Evolutionary conservation across 352 stramenopile genomes (phyloP).

Genomic region (Pythium coloratum): DNA sequence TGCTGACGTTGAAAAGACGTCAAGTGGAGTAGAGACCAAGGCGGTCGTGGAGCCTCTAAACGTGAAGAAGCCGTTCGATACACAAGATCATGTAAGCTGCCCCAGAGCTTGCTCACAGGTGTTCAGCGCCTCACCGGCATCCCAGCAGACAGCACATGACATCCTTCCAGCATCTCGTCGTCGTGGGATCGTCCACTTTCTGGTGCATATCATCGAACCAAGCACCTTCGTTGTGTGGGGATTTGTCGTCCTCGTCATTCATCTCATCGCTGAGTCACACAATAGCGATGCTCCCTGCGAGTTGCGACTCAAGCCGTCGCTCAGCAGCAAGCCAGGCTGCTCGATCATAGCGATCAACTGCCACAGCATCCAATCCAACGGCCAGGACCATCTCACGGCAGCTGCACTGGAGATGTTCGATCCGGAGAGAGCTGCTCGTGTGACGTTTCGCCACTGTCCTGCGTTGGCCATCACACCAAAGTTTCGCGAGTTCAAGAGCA

Average conservation of each 20-base stretch:
- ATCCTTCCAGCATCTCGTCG: too few species aligned
- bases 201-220: not conserved
- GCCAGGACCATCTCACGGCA: not conserved
- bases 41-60: too few species aligned
- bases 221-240: constrained; percentile 14
- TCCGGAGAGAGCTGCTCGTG: not conserved
- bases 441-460: constrained; percentile 22
- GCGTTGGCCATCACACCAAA: not conserved
- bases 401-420: constrained; percentile 5
- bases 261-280: constrained; percentile 9
- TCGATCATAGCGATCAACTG: constrained; percentile 22
- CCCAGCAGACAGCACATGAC: not conserved
- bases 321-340: constrained; percentile 11
- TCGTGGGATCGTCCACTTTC: not conserved
- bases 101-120: too few species aligned
- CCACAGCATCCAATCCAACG: not conserved
- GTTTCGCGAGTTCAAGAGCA: not conserved
- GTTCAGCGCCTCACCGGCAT: not conserved
- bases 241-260: constrained; percentile 3
- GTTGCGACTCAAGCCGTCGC: constrained; percentile 13
- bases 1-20: too few species aligned
- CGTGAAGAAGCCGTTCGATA: too few species aligned
- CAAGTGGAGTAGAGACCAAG: too few species aligned
- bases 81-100: too few species aligned
- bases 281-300: not conserved